Percentiles rank a stretch among this genome's conserved stretches.
Evolutionary conservation across 78 protist genomes (phyloP).

Genomic region (Dictyostelium firmibasis): DNA sequence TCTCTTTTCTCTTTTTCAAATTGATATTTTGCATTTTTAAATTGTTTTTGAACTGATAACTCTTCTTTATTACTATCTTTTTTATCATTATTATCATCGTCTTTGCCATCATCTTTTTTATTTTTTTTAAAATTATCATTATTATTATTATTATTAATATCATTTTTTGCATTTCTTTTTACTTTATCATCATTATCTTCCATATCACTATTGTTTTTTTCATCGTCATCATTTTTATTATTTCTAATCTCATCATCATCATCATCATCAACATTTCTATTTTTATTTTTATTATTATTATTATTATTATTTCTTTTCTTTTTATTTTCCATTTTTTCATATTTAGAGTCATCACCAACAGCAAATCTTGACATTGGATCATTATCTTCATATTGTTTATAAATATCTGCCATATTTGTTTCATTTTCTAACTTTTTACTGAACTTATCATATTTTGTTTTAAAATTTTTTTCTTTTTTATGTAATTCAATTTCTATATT

Average conservation of each 20-base stretch:
- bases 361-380: conserved; percentile 23
- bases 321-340: background rate
- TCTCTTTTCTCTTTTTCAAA: conserved; percentile 15
- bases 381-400: background rate
- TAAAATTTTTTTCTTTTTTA: background rate
- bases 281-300: background rate
- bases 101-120: no score
- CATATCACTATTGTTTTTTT: no score
- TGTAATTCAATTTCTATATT: conserved; percentile 21
- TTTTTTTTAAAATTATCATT: background rate
- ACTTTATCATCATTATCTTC: background rate
- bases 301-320: background rate
- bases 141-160: background rate
- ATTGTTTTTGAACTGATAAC: background rate
- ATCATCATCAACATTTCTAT: background rate
- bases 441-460: background rate
- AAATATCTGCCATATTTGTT: background rate
- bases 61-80: background rate
- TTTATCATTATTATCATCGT: background rate
- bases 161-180: background rate
- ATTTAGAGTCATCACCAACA: conserved; percentile 7
- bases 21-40: conserved; percentile 9
- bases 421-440: background rate
- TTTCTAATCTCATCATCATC: background rate
- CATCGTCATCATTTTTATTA: no score